Percentiles rank a stretch among this genome's conserved stretches.
These are phyloP conservation scores for Gossypium herbaceum DNA, from an alignment of 345 rosid genomes.

Conservation along the genomic window DNA sequence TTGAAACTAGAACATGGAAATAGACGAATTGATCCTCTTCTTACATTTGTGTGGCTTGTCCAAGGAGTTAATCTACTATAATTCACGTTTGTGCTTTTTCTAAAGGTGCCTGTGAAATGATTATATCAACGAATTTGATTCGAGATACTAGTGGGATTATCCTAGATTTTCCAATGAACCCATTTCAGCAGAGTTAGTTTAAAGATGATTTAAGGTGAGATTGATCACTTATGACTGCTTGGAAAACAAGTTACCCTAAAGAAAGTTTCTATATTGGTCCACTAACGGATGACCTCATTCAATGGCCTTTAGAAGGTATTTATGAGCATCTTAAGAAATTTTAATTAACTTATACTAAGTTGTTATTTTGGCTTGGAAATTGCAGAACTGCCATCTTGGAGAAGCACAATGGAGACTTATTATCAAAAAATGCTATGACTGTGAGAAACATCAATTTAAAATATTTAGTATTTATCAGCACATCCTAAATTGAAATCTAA, in stretches of 20 bases:
- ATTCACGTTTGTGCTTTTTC: neutral
- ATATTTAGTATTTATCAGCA: too few species aligned
- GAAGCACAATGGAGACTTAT: conserved; percentile 54
- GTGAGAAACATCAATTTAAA: too few species aligned
- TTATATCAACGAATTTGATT: neutral
- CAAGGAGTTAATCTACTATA: too few species aligned
- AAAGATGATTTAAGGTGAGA: neutral
- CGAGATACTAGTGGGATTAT: neutral
- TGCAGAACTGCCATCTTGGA: conserved; percentile 73
- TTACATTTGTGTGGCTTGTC: too few species aligned
- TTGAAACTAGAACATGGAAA: too few species aligned
- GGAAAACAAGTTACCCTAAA: conserved; percentile 57
- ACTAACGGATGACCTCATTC: conserved; percentile 36
- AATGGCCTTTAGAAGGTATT: conserved; percentile 74
- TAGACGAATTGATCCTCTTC: too few species aligned
- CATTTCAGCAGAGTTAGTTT: neutral
- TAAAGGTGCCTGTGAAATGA: neutral
- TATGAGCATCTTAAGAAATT: neutral
- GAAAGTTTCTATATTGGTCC: conserved; percentile 77
- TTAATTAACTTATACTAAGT: neutral
- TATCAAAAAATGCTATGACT: conserved; percentile 38
- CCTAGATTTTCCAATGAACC: neutral
- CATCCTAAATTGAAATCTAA: too few species aligned
- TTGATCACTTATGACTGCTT: neutral
- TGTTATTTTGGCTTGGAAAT: conserved; percentile 19